These are phyloP conservation scores for Aureobasidium musti DNA, from an alignment of 2,329 filamentous ascomycete species.

Conservation along the genomic window DNA sequence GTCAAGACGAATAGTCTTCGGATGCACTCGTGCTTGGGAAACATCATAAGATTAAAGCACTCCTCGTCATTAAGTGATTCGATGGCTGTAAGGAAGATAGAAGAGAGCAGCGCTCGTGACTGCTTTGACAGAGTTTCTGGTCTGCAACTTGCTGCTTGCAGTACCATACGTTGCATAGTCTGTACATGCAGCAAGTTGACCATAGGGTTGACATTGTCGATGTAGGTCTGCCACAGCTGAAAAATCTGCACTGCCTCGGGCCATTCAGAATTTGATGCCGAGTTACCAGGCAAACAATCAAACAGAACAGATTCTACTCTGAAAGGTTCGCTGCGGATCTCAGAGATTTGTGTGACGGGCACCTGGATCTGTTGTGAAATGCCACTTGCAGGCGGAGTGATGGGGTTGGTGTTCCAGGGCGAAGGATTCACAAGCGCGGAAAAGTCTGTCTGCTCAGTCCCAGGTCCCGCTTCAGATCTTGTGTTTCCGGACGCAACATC, in stretches of 20 bases:
- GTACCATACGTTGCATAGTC: constrained; percentile 55
- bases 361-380: background rate
- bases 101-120: constrained; percentile 57
- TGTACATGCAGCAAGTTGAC: constrained; percentile 70
- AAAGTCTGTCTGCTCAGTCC: background rate
- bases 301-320: background rate
- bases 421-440: background rate
- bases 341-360: background rate
- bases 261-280: background rate
- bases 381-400: background rate
- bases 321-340: background rate
- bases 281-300: background rate
- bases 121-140: constrained; percentile 37
- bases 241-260: constrained; percentile 20
- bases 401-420: background rate
- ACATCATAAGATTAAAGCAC: constrained; percentile 49
- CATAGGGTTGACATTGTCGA: constrained; percentile 70
- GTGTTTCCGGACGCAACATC: background rate
- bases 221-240: constrained; percentile 58
- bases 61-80: constrained; percentile 47
- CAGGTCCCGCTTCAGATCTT: too few species aligned
- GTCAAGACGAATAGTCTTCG: background rate
- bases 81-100: constrained; percentile 59
- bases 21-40: background rate
- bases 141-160: constrained; percentile 37